A percentile compares a stretch with the other conserved stretches of the same genome.
These are phyloP conservation scores for Gossypioides kirkii DNA, from an alignment of 345 rosid species.

Conservation along the genomic window DNA sequence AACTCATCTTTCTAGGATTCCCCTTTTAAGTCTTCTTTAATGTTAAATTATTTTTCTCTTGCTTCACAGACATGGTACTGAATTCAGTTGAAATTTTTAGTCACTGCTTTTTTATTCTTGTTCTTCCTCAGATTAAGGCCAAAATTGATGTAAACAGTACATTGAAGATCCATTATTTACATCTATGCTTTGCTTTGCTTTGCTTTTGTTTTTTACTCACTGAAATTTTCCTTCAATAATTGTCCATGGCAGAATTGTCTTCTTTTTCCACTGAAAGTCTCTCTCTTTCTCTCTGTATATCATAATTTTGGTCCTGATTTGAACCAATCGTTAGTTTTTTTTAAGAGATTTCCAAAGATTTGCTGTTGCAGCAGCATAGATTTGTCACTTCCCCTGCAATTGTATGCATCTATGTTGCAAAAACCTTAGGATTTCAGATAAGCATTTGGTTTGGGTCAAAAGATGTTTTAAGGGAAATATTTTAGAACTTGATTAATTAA, in stretches of 20 bases:
- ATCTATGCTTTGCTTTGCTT: background rate
- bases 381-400: background rate
- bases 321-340: background rate
- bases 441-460: background rate
- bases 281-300: background rate
- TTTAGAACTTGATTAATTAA: background rate
- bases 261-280: background rate
- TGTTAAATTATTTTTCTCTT: background rate
- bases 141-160: background rate
- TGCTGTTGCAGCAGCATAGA: background rate
- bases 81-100: background rate
- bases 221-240: background rate
- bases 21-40: background rate
- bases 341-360: background rate
- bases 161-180: background rate
- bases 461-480: background rate
- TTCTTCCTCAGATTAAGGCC: background rate
- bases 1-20: constrained; percentile 3
- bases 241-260: background rate
- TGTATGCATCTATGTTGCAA: background rate
- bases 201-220: background rate
- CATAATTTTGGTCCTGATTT: background rate
- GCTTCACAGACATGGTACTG: background rate
- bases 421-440: background rate
- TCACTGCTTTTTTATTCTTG: background rate